These are phyloP conservation scores for Melaleuca alternifolia DNA, from an alignment of 345 rosid genomes.

Conservation along the genomic window DNA sequence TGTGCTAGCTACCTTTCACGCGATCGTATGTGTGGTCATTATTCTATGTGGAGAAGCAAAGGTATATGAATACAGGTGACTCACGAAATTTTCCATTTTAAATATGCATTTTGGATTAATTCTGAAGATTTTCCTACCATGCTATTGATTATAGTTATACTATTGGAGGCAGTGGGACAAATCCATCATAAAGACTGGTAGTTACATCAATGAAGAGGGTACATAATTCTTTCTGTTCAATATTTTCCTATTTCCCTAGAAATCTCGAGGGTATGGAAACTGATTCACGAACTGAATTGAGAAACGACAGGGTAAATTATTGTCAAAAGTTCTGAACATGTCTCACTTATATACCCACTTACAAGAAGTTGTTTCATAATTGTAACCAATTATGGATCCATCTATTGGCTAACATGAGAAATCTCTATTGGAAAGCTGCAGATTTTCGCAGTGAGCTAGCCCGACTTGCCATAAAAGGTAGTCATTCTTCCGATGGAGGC, in stretches of 20 bases:
- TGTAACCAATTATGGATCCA: fast-evolving
- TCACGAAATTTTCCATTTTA: neutral
- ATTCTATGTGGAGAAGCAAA: slow-evolving; percentile 65
- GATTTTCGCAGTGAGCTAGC: neutral
- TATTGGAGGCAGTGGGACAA: slow-evolving; percentile 85
- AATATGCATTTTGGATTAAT: neutral
- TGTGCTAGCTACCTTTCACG: slow-evolving; percentile 62
- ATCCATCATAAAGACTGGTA: slow-evolving; percentile 11
- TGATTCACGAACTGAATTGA: neutral
- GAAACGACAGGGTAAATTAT: neutral
- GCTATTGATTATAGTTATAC: slow-evolving; percentile 25
- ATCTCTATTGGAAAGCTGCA: neutral
- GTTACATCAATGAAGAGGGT: slow-evolving; percentile 38
- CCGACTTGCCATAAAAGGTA: slow-evolving; percentile 36
- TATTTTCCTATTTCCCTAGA: neutral
- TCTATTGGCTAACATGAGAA: fast-evolving
- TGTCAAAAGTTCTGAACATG: neutral
- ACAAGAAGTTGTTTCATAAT: neutral
- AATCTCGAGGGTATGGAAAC: neutral
- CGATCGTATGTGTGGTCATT: slow-evolving; percentile 58
- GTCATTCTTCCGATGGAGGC: slow-evolving; percentile 50
- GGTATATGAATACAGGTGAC: slow-evolving; percentile 11
- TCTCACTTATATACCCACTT: neutral
- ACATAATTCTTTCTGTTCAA: neutral
- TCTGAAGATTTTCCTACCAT: neutral